Conservation (phyloP, 192 early-diverging fungal genomes). For the Podila clonocystis region DNA sequence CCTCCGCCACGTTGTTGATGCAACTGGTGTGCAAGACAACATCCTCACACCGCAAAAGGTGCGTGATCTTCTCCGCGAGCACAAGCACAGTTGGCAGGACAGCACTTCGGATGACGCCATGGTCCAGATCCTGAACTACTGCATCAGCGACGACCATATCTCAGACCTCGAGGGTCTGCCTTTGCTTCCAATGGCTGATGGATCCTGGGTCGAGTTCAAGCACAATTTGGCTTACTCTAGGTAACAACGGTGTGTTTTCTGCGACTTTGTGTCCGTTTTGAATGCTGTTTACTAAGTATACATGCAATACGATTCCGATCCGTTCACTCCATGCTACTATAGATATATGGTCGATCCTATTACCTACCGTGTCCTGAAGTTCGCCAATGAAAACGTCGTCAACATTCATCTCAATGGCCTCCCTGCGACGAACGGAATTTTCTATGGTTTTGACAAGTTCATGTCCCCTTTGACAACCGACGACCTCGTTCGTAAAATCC, state of each 20-base stretch:
- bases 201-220: conserved; percentile 21
- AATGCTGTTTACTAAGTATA: too few species aligned
- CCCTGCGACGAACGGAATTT: not conserved
- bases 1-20: not conserved
- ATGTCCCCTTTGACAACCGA: not conserved
- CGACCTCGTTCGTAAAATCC: not conserved
- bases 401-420: not conserved
- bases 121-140: conserved; percentile 18
- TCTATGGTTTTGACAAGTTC: not conserved
- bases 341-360: not conserved
- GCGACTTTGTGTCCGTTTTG: too few species aligned
- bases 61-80: not conserved
- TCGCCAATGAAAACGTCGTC: conserved; percentile 13
- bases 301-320: too few species aligned
- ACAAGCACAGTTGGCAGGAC: not conserved
- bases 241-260: too few species aligned
- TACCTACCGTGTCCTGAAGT: not conserved
- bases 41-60: conserved; percentile 19
- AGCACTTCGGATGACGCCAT: not conserved
- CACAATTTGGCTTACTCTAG: not conserved
- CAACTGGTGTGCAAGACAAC: not conserved
- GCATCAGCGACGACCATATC: conserved; percentile 10
- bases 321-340: too few species aligned
- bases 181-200: conserved; percentile 17
- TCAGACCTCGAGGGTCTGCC: conserved; percentile 28